Base-by-base conservation (phyloP, 2,329 filamentous ascomycete species). In the Allantophomopsis lycopodina region DNA sequence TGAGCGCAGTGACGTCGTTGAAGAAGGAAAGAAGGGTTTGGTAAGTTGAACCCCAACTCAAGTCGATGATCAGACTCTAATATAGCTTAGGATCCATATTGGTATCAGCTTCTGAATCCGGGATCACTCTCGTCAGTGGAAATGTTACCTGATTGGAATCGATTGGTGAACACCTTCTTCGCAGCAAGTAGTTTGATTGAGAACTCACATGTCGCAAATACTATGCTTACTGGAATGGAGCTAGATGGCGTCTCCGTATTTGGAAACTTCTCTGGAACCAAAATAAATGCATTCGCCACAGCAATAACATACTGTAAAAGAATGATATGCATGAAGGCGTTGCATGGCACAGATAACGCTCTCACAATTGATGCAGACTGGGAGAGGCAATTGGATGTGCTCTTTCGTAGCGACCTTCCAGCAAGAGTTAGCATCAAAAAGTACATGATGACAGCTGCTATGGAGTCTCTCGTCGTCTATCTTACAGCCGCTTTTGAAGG, bases 21-120 rank as follows among this genome's bases (percentile, higher is more conserved):
- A 98, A 55, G 89, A 96, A 61, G 91, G 87, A 2, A 79, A 76
- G 44, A 88, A 86, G 57, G 91, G 91, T 1, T 68, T 95, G 4
- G 86, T 94, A 50, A 73, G 74, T 11, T 72, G 69, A 68, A 69
- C 63, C 0, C 23, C 64, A 66, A 61, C 60, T 39, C 61, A 61
- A 16, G 23, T 30, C 40, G 8, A 13, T 17, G 21, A 23, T 14
- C 35, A 13, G 13, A 12, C 32, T 5, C 39, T 46, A 32, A 45
- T 15, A 23, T 18, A 13, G 21, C 37, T 6, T 37, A 61, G 48
- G 57, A 62, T 58, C 78, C 79, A 10, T 80, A 82, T 52, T 83
- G 77, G 76, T 79, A 80, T 50, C 62, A 65, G 36, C 71, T 80
- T 54, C 59, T 79, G 11, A 79, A 81, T 47, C 61, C 62, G 40